These are phyloP conservation scores for Blumeriella jaapii DNA, from an alignment of 2,329 filamentous ascomycete species.

Conservation along the genomic window DNA sequence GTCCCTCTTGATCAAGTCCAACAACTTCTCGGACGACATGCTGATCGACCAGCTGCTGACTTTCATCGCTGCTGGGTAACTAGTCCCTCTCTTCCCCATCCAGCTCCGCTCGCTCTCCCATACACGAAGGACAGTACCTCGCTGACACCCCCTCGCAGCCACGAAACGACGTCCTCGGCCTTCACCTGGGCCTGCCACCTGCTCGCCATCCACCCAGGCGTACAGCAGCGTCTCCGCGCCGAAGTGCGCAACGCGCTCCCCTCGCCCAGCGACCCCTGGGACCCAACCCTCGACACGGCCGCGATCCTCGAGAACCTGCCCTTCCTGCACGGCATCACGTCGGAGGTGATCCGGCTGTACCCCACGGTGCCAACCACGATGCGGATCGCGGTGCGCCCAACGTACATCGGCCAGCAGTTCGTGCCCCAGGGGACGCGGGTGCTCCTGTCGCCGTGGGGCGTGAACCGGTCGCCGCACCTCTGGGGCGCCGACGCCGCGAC, in stretches of 20 bases:
- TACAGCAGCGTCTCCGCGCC: conserved; percentile 46
- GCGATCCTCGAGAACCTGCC: conserved; percentile 49
- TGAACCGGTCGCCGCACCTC: conserved; percentile 42
- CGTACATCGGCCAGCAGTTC: conserved; percentile 41
- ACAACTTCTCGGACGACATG: conserved; percentile 63
- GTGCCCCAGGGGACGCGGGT: conserved; percentile 48
- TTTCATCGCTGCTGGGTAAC: conserved; percentile 61
- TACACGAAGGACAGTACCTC: too few relatives aligned
- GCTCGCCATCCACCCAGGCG: conserved; percentile 44
- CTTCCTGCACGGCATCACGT: conserved; percentile 54
- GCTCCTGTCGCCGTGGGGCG: conserved; percentile 41
- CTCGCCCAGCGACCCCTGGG: conserved; percentile 13
- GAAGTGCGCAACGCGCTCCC: conserved; percentile 42
- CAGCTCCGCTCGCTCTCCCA: background rate
- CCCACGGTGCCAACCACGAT: conserved; percentile 55
- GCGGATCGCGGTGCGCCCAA: conserved; percentile 45
- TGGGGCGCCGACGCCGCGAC: conserved; percentile 49
- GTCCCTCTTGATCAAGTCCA: conserved; percentile 64
- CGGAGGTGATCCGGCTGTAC: conserved; percentile 56
- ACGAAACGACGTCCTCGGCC: conserved; percentile 66
- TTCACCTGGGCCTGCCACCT: conserved; percentile 60
- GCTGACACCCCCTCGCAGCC: too few relatives aligned
- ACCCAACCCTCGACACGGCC: conserved; percentile 30
- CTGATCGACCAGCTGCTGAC: conserved; percentile 81
- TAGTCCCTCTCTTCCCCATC: background rate